A percentile compares a stretch with the other conserved stretches of the same genome.
These are phyloP conservation scores for Trichoderma afroharzianum DNA, from an alignment of 2,329 filamentous ascomycete genomes.

Conservation along the genomic window DNA sequence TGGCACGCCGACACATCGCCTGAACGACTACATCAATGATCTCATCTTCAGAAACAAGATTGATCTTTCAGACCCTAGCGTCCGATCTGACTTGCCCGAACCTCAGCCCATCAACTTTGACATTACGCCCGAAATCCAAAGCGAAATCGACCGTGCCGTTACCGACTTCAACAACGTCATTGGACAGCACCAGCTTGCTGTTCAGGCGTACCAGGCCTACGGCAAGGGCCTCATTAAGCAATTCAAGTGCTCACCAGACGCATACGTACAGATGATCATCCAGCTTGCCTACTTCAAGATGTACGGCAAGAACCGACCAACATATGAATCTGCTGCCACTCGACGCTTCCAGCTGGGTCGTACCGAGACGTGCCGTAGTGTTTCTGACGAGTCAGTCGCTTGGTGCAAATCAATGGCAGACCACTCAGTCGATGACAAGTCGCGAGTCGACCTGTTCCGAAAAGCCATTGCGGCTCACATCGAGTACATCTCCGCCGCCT, in stretches of 20 bases:
- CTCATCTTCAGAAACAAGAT: slow-evolving; percentile 93
- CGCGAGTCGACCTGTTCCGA: slow-evolving; percentile 72
- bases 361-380: slow-evolving; percentile 90
- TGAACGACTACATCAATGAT: slow-evolving; percentile 92
- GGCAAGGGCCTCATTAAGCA: slow-evolving; percentile 99
- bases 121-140: slow-evolving; percentile 67
- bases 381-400: slow-evolving; percentile 85
- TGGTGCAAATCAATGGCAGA: slow-evolving; percentile 89
- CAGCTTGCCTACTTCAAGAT: slow-evolving; percentile 98
- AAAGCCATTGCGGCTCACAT: slow-evolving; percentile 77
- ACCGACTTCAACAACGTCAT: slow-evolving; percentile 80
- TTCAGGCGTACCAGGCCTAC: slow-evolving; percentile 95
- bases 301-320: slow-evolving; percentile 96
- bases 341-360: slow-evolving; percentile 94
- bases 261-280: slow-evolving; percentile 97
- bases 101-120: slow-evolving; percentile 75
- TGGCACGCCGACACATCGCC: slow-evolving; percentile 91
- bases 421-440: slow-evolving; percentile 56
- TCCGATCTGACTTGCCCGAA: slow-evolving; percentile 81
- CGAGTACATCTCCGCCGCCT: slow-evolving; percentile 86
- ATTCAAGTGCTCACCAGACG: slow-evolving; percentile 96
- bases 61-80: slow-evolving; percentile 72
- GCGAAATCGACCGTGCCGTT: slow-evolving; percentile 74
- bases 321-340: slow-evolving; percentile 93
- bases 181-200: slow-evolving; percentile 80